Evolutionary conservation across 345 rosid genomes (phyloP).

Genomic region (Aurinia saxatilis): DNA sequence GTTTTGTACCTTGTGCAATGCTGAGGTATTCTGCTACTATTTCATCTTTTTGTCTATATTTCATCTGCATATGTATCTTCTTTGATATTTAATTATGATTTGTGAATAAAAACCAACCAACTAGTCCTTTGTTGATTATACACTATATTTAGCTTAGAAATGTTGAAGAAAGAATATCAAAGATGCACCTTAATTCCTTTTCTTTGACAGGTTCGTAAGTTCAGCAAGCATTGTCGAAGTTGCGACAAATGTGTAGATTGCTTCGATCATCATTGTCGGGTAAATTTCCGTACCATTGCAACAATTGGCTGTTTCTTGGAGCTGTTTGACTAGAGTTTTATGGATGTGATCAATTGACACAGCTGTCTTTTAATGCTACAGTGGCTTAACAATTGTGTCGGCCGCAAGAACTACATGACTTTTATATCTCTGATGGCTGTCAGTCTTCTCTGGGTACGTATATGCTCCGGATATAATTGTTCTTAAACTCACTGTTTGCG

Average conservation of each 20-base stretch:
- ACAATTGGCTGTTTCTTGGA: background rate
- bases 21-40: constrained; percentile 61
- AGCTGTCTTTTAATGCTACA: constrained; percentile 36
- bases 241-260: constrained; percentile 98
- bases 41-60: no score
- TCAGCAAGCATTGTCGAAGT: constrained; percentile 94
- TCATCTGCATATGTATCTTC: background rate
- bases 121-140: background rate
- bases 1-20: constrained; percentile 90
- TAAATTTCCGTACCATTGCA: constrained; percentile 26
- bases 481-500: background rate
- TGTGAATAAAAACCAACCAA: background rate
- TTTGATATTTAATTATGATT: background rate
- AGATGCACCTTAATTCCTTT: background rate
- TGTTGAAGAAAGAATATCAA: background rate
- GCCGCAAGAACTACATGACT: constrained; percentile 77
- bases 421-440: constrained; percentile 82
- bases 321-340: background rate
- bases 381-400: constrained; percentile 99
- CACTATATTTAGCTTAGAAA: background rate
- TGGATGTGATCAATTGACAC: constrained; percentile 15
- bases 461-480: background rate
- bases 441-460: constrained; percentile 88
- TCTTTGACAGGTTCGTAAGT: constrained; percentile 73
- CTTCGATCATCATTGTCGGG: constrained; percentile 98